Conservation (phyloP, 495 filamentous ascomycete genomes). For the Xylaria palmicola region DNA sequence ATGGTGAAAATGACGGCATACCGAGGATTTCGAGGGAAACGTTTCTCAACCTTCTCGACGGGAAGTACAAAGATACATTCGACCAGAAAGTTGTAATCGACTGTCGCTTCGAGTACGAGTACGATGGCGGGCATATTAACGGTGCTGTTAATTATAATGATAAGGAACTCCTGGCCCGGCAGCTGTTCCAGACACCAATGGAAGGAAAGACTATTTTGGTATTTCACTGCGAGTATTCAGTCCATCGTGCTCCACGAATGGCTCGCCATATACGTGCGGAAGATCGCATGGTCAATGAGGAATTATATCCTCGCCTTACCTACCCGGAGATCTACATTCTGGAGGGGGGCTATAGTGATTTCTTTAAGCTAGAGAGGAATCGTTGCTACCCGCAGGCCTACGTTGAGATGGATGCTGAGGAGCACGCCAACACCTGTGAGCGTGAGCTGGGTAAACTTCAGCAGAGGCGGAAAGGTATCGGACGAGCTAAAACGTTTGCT, state of each 20-base stretch:
- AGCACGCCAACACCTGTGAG: constrained; percentile 89
- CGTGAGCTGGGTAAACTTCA: constrained; percentile 85
- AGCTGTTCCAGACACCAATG: constrained; percentile 68
- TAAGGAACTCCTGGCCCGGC: constrained; percentile 76
- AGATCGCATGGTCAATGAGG: constrained; percentile 79
- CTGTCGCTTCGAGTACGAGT: constrained; percentile 98
- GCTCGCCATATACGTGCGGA: constrained; percentile 81
- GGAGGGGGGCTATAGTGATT: constrained; percentile 92
- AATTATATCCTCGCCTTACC: constrained; percentile 78
- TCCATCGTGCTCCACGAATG: constrained; percentile 96
- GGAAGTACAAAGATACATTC: constrained; percentile 71
- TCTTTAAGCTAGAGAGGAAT: constrained; percentile 73
- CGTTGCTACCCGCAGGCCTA: constrained; percentile 93
- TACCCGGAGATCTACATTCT: constrained; percentile 98
- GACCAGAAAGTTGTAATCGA: constrained; percentile 83
- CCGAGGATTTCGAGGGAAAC: constrained; percentile 82
- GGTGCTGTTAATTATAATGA: constrained; percentile 94
- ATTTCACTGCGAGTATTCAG: constrained; percentile 98
- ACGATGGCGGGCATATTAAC: constrained; percentile 91
- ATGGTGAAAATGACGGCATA: constrained; percentile 77
- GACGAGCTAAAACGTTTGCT: constrained; percentile 89
- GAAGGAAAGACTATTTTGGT: constrained; percentile 75
- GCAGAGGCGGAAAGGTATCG: constrained; percentile 74
- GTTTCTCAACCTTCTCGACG: constrained; percentile 81
- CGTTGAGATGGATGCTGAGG: constrained; percentile 88